phyloP scores from a whole-genome alignment of 2,329 filamentous ascomycete genomes.

The Alternaria rosae region DNA sequence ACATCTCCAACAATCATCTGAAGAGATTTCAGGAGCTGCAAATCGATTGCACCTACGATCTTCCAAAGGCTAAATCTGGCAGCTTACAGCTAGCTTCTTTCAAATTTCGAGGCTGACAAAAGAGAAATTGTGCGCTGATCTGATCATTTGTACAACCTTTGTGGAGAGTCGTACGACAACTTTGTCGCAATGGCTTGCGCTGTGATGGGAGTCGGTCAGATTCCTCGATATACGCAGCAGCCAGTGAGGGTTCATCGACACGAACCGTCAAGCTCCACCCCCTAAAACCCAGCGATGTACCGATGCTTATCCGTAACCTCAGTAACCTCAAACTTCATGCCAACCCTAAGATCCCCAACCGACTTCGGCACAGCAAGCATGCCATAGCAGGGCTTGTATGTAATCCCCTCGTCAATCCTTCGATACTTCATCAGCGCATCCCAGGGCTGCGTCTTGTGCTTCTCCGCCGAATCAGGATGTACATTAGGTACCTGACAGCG shows the following conservation, averaged over 20 bases:
- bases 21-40: neutral
- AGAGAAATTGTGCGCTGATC: neutral
- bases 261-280: neutral
- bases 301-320: slow-evolving; percentile 65
- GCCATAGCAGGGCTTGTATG: slow-evolving; percentile 71
- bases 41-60: neutral
- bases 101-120: neutral
- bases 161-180: neutral
- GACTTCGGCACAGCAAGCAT: slow-evolving; percentile 70
- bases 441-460: slow-evolving; percentile 68
- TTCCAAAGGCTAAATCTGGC: neutral
- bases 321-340: slow-evolving; percentile 65
- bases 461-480: slow-evolving; percentile 67
- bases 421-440: slow-evolving; percentile 68
- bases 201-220: neutral
- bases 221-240: neutral
- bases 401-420: slow-evolving; percentile 66
- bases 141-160: neutral
- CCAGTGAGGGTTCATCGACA: neutral
- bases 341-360: slow-evolving; percentile 64
- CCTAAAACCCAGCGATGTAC: slow-evolving; percentile 55
- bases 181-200: neutral
- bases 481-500: slow-evolving; percentile 71
- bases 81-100: neutral
- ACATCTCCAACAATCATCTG: neutral